A percentile compares a stretch with the other conserved stretches of the same genome.
Conservation (phyloP, 225 moss, liverwort and hornwort genomes). For the Sphagnum contortum region DNA sequence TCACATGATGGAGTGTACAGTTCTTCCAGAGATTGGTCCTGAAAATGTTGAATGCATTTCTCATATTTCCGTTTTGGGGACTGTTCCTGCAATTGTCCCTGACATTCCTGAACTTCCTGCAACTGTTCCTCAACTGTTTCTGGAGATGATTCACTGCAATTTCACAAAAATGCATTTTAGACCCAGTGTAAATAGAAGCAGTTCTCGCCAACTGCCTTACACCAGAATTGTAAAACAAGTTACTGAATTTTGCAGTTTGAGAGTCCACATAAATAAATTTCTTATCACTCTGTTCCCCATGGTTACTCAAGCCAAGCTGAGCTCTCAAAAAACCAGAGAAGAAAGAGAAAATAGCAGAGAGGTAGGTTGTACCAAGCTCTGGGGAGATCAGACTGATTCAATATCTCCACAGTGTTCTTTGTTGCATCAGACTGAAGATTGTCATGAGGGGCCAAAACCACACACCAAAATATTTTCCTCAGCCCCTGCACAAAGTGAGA, state of each 20-base stretch:
- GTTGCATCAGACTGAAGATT: constrained; percentile 3
- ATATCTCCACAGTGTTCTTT: constrained; percentile 6
- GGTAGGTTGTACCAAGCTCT: constrained; percentile 13
- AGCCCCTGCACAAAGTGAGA: constrained; percentile 13
- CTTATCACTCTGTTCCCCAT: neutral
- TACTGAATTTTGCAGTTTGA: neutral
- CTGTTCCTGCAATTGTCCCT: constrained; percentile 7
- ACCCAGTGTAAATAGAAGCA: too few relatives aligned
- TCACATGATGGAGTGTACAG: constrained; percentile 4
- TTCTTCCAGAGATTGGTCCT: too few relatives aligned
- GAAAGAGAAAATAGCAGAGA: neutral
- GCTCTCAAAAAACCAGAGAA: too few relatives aligned
- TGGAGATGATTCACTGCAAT: constrained; percentile 10
- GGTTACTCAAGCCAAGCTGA: neutral
- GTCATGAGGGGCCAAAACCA: constrained; percentile 11
- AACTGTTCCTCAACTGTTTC: constrained; percentile 3
- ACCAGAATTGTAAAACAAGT: too few relatives aligned
- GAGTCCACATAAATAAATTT: too few relatives aligned
- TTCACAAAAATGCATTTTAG: neutral
- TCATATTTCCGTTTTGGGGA: neutral
- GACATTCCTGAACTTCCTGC: neutral
- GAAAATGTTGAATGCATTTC: too few relatives aligned
- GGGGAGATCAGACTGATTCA: constrained; percentile 13
- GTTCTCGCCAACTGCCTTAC: neutral
- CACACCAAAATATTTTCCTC: constrained; percentile 14